phyloP scores from a whole-genome alignment of 257 asterid species.

The Solanum clarkiae region DNA sequence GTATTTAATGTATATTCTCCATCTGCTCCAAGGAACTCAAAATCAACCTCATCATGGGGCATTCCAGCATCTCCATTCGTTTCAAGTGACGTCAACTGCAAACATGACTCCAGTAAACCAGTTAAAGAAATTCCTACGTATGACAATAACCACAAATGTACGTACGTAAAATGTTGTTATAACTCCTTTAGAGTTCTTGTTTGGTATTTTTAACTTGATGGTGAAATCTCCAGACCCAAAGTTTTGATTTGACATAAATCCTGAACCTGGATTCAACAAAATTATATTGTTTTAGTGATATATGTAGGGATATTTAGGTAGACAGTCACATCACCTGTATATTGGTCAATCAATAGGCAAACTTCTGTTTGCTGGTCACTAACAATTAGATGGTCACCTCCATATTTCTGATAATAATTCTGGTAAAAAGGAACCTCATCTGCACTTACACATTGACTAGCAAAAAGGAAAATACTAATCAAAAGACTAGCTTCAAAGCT shows the following conservation, averaged over 20 bases:
- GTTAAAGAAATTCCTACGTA: too few relatives aligned
- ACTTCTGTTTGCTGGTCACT: slow-evolving; percentile 3
- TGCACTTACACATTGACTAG: background rate
- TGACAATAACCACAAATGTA: background rate
- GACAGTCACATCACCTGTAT: background rate
- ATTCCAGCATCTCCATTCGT: background rate
- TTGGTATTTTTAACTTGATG: slow-evolving; percentile 9
- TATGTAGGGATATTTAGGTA: background rate
- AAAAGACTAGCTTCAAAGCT: background rate
- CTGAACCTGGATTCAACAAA: slow-evolving; percentile 10
- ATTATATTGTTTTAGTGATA: background rate
- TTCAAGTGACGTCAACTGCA: slow-evolving; percentile 1
- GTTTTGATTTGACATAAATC: slow-evolving; percentile 7
- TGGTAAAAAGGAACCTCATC: background rate
- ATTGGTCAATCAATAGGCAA: slow-evolving; percentile 3
- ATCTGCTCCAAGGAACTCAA: slow-evolving; percentile 13
- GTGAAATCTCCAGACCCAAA: slow-evolving; percentile 16
- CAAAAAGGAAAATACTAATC: background rate
- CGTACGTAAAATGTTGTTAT: slow-evolving; percentile 12
- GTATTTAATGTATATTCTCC: background rate
- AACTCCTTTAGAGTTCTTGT: slow-evolving; percentile 1
- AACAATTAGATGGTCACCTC: slow-evolving; percentile 4
- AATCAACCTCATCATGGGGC: slow-evolving; percentile 16
- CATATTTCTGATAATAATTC: slow-evolving; percentile 1
- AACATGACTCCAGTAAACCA: background rate